These are phyloP conservation scores for Pythium angustatum DNA, from an alignment of 352 stramenopile genomes.

Conservation along the genomic window DNA sequence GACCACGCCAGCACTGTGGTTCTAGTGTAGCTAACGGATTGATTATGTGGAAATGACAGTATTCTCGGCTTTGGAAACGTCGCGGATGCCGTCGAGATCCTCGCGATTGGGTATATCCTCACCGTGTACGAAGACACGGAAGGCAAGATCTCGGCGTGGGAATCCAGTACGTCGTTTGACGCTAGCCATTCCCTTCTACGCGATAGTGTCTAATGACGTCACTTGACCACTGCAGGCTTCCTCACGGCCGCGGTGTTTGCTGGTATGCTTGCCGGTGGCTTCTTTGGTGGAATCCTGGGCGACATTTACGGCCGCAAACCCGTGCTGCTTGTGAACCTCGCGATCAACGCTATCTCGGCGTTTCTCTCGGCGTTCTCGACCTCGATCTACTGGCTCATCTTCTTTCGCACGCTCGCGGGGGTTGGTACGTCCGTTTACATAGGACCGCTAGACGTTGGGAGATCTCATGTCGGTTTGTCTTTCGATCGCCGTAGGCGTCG, in stretches of 20 bases:
- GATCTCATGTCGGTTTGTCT: background rate
- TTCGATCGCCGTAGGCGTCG: constrained; percentile 51
- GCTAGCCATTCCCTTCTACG: background rate
- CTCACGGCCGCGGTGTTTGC: constrained; percentile 88
- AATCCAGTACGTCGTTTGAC: constrained; percentile 54
- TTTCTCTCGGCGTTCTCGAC: constrained; percentile 76
- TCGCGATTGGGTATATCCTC: constrained; percentile 90
- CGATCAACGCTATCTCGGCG: constrained; percentile 74
- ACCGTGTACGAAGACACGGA: constrained; percentile 71
- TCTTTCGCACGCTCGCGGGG: constrained; percentile 67
- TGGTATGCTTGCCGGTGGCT: constrained; percentile 84
- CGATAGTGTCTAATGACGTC: background rate
- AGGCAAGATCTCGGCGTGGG: constrained; percentile 62
- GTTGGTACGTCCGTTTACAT: constrained; percentile 29
- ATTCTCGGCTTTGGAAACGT: constrained; percentile 85
- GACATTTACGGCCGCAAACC: constrained; percentile 85
- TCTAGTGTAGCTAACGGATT: no score
- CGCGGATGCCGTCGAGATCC: constrained; percentile 88
- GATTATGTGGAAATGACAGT: no score
- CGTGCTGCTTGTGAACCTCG: constrained; percentile 73
- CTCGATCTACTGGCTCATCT: constrained; percentile 73
- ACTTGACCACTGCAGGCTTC: constrained; percentile 72
- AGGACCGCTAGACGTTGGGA: background rate
- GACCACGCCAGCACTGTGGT: no score
- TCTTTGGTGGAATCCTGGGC: constrained; percentile 70